Base-by-base conservation (phyloP, 2,329 filamentous ascomycete species). In the Venturia asperata region DNA sequence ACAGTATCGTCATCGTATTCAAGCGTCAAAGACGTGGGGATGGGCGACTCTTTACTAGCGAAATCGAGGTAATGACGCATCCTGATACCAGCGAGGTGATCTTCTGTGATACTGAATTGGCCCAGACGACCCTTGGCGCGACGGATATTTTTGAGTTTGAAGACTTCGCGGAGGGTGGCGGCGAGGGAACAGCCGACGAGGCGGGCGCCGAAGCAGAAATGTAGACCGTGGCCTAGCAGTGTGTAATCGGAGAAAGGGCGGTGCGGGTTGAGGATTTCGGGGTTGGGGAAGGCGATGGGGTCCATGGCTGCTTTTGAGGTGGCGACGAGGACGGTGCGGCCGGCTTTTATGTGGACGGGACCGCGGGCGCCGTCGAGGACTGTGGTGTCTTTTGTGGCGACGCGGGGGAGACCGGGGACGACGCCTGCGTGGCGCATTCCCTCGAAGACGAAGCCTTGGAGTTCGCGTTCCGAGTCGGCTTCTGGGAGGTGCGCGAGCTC, bases 361-460 rank as follows among this genome's bases (percentile, higher is more conserved):
- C 81, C 81, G 19, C 80, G 78, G 2, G 70, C 73, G 61, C 81
- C 81, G 69, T 83, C 81, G 69, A 64, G 79, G 75, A 69, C 85
- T 83, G 41, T 82, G 76, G 2, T 67, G 45, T 75, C 72, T 62
- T 68, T 74, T 19, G 77, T 75, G 3, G 80, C 80, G 13, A 82
- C 74, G 64, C 81, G 80, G n/a, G 80, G 78, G 0, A 83, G 72
- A n/a, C 81, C 81, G 0, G 81, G 80, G 1, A 82, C 77, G 1
- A 81, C 78, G 21, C 80, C 79, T 6, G 79, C 78, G 69, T 82
- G 81, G 13, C 81, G 78, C 79, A 83, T 83, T 52, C 81, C 82
- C 70, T 84, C 82, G 67, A 77, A 82, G 2, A 83, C 80, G 71
- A 81, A 84, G 15, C 81, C 80, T 68, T 81, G 78, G 0, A 83